Evolutionary conservation across 768 basidiomycete genomes (phyloP).

Genomic region (Lentinus tigrinus): DNA sequence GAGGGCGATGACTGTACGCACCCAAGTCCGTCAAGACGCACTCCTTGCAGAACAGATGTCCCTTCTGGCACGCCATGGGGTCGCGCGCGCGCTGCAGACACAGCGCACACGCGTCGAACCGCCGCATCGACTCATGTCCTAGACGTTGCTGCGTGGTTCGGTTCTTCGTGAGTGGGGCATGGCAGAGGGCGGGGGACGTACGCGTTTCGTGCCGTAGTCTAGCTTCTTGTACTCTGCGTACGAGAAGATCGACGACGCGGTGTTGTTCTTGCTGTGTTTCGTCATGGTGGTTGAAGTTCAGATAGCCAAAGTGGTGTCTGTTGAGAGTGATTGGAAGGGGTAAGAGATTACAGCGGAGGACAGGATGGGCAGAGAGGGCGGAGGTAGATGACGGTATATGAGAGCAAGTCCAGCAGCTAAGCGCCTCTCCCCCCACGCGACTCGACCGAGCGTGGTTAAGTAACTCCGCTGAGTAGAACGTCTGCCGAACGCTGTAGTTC

Average conservation of each 20-base stretch:
- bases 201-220: slow-evolving; percentile 80
- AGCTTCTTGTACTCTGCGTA: slow-evolving; percentile 87
- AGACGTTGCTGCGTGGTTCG: slow-evolving; percentile 57
- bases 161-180: background rate
- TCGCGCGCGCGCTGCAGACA: slow-evolving; percentile 84
- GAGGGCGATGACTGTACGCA: slow-evolving; percentile 36
- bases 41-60: slow-evolving; percentile 95
- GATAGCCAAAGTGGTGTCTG: too few relatives aligned
- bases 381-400: background rate
- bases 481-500: too few relatives aligned
- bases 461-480: too few relatives aligned
- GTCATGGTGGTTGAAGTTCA: slow-evolving; percentile 44
- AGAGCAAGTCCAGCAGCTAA: too few relatives aligned
- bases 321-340: too few relatives aligned
- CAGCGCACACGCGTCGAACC: slow-evolving; percentile 87
- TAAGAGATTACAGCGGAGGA: too few relatives aligned
- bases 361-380: too few relatives aligned
- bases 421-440: too few relatives aligned
- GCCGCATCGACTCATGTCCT: slow-evolving; percentile 91
- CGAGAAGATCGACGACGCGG: slow-evolving; percentile 85
- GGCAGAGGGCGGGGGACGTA: slow-evolving; percentile 30
- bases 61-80: slow-evolving; percentile 78
- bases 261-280: slow-evolving; percentile 89
- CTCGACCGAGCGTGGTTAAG: too few relatives aligned
- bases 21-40: slow-evolving; percentile 85